A percentile compares a stretch with the other conserved stretches of the same genome.
These are phyloP conservation scores for Asparagopsis taxiformis DNA, from an alignment of 31 red algal species.

Conservation along the genomic window DNA sequence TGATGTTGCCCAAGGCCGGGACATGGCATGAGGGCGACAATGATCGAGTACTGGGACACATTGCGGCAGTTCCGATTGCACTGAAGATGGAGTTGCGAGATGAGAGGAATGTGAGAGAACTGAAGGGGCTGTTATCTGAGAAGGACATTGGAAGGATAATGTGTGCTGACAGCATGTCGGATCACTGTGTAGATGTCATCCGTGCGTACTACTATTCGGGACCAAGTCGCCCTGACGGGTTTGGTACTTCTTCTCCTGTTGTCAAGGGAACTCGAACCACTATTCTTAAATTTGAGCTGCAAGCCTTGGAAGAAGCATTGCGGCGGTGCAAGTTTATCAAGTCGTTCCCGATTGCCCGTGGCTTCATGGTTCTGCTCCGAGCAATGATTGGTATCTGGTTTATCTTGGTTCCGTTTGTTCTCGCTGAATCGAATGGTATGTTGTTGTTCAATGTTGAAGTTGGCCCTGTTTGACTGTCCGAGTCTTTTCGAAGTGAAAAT, in stretches of 20 bases:
- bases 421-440: constrained; percentile 39
- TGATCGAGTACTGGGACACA: constrained; percentile 16
- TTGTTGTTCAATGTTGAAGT: not conserved
- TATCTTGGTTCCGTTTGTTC: constrained; percentile 34
- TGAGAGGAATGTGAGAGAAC: too few species aligned
- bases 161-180: constrained; percentile 33
- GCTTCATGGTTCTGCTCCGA: constrained; percentile 23
- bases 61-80: too few species aligned
- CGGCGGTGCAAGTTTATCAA: too few species aligned
- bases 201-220: not conserved
- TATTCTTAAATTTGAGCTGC: constrained; percentile 4
- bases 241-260: not conserved
- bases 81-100: too few species aligned
- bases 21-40: constrained; percentile 19
- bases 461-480: not conserved
- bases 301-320: constrained; percentile 13
- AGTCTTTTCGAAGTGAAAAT: not conserved
- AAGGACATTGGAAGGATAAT: constrained; percentile 32
- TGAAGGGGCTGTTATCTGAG: constrained; percentile 28
- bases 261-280: not conserved
- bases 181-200: too few species aligned
- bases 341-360: constrained; percentile 23
- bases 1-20: constrained; percentile 1
- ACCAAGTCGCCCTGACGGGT: not conserved
- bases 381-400: constrained; percentile 32